Evolutionary conservation across 208 protist genomes (phyloP).

Genomic region (Trichomonas vaginalis): DNA sequence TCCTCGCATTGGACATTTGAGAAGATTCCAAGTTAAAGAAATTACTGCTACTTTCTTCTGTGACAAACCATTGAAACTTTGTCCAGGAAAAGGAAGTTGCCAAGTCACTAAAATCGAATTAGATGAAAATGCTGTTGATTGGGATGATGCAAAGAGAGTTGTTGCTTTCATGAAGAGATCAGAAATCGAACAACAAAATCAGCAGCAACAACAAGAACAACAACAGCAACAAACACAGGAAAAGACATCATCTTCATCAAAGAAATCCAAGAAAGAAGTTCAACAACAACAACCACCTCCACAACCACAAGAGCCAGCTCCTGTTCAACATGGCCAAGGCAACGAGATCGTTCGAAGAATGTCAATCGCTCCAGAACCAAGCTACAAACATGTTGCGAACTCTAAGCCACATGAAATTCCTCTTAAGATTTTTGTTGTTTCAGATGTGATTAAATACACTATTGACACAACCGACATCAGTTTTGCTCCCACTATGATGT

Average conservation of each 20-base stretch:
- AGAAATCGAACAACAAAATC: not conserved
- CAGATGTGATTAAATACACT: not conserved
- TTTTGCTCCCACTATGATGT: constrained; percentile 15
- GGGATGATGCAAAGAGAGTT: not conserved
- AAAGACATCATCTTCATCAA: not conserved
- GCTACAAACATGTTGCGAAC: not conserved
- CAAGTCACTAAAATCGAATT: not conserved
- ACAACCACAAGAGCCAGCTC: not conserved
- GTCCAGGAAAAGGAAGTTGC: not conserved
- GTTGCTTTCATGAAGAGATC: not conserved
- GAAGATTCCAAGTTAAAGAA: not conserved
- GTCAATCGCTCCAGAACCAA: not conserved
- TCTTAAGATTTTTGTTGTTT: not conserved
- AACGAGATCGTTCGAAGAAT: not conserved
- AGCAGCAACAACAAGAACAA: not conserved
- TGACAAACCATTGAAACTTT: not conserved
- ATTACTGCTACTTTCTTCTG: not conserved
- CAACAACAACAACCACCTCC: not conserved
- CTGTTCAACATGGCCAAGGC: not conserved
- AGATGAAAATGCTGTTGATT: not conserved
- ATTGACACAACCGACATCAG: not conserved
- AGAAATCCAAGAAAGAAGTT: not conserved
- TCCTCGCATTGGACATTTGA: not conserved
- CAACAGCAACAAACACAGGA: not conserved
- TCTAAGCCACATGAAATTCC: not conserved